phyloP scores from a whole-genome alignment of 2,329 filamentous ascomycete genomes.

The Colletotrichum camelliae region DNA sequence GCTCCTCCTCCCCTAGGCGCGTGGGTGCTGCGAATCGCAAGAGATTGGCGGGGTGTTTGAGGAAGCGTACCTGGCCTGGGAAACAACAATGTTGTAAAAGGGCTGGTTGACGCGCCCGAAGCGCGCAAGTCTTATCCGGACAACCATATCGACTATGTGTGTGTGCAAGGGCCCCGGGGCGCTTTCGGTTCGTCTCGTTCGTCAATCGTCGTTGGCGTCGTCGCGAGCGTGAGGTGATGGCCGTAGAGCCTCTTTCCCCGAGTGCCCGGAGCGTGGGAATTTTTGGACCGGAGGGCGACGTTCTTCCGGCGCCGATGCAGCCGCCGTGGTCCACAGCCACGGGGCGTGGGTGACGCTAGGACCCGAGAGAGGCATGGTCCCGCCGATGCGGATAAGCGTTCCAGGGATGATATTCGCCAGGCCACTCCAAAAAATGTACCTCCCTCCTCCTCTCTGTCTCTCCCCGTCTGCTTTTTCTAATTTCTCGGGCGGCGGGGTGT shows the following conservation, averaged over 20 bases:
- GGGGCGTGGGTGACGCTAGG: slow-evolving; percentile 24
- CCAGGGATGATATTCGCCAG: background rate
- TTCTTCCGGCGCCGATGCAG: slow-evolving; percentile 40
- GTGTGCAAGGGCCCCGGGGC: background rate
- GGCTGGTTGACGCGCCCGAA: slow-evolving; percentile 89
- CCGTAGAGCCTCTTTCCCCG: background rate
- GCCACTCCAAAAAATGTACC: background rate
- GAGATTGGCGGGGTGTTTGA: background rate
- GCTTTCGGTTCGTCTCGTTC: background rate
- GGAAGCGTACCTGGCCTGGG: slow-evolving; percentile 78
- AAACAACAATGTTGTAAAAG: slow-evolving; percentile 97
- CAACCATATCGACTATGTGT: slow-evolving; percentile 68
- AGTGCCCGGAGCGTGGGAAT: background rate
- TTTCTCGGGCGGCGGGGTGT: background rate
- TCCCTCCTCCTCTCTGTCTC: background rate
- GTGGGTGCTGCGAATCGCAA: background rate
- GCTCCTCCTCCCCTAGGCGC: background rate
- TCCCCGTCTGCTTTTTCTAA: background rate
- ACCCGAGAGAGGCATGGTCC: background rate
- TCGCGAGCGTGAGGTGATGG: background rate
- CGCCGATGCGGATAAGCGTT: background rate
- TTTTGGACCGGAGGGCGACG: slow-evolving; percentile 3
- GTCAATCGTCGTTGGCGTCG: background rate
- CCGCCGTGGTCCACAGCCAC: background rate
- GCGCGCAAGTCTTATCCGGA: slow-evolving; percentile 91